Base-by-base conservation (phyloP, 176 grass and related monocot species). In the Hordeum marinum region DNA sequence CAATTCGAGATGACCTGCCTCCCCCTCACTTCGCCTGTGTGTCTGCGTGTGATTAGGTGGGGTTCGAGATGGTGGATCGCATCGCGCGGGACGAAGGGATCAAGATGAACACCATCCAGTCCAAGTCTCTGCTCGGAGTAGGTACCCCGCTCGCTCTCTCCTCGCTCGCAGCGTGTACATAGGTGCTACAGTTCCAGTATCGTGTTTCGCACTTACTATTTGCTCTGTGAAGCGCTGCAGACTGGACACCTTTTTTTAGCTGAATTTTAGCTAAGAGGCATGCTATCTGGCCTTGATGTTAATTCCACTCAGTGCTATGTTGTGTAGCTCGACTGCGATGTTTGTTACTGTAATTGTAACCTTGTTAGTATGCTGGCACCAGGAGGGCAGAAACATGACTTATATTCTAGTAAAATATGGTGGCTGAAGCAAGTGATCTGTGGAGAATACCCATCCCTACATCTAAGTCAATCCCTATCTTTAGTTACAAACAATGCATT, bases 61-160 rank as follows among this genome's bases (percentile, higher is more conserved):
- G 91, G 57, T 99, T 96, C 76, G 96, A 99, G 82, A 96, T 94
- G 97, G 88, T 94, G 63, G 94, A 96, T 83, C 84, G 76, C 60
- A 99, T 99, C 70, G 89, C 91, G 74, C 78, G 65, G 75, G 84
- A 84, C 4, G 86, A 94, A 77, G 92, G 92, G 5, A 92, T 94
- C 85, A 2, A 20, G 21, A 91, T 96, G 88, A 99, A 99, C 79
- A 92, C 86, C 11, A 90, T 99, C 84, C 93, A 99, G 85, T 94
- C 89, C 35, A 96, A 96, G 77, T 89, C 91, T 7, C 79, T 99
- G 63, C 84, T 99, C 66, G 97, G 94, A 89, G 82, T 99, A 68
- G 97, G 91, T 99, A 96, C 23, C 52, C 78, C 11, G 7, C 71
- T 48, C 70, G 31, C 70, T 85, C 20, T 6, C 58, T 78, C 40